phyloP scores from a whole-genome alignment of 805 yeast species.

The Limtongia smithiae region DNA sequence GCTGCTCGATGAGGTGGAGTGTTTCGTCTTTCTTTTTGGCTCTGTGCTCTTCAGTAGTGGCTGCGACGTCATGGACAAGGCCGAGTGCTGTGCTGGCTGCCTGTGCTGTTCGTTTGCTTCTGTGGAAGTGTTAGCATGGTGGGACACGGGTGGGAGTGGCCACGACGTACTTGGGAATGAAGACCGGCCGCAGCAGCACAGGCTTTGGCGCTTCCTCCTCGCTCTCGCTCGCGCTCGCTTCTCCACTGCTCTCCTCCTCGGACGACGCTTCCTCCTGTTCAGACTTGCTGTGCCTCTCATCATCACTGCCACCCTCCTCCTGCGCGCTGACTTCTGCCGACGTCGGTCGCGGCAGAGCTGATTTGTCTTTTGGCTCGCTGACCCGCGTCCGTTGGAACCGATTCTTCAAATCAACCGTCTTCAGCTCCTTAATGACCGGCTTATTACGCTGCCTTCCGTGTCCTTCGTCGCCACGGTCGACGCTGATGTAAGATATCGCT shows the following conservation, averaged over 20 bases:
- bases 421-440: no score
- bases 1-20: constrained; percentile 34
- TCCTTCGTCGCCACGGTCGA: no score
- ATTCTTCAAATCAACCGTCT: no score
- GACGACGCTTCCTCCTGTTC: not conserved
- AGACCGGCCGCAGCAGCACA: constrained; percentile 35
- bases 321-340: no score
- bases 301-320: not conserved
- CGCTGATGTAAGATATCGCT: not conserved
- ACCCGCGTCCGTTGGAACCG: no score
- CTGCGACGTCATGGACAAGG: constrained; percentile 1
- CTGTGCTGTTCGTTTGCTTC: constrained; percentile 17
- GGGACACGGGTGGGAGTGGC: not conserved
- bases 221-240: constrained; percentile 1
- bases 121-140: constrained; percentile 6
- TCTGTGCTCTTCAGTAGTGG: not conserved
- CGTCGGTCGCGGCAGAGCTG: no score
- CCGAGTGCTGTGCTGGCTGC: constrained; percentile 6
- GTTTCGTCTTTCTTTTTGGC: constrained; percentile 25
- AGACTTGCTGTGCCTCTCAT: not conserved
- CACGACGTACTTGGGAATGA: constrained; percentile 32
- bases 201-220: constrained; percentile 30
- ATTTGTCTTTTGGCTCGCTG: no score
- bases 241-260: constrained; percentile 1
- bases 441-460: no score